Evolutionary conservation across 305 asterid genomes (phyloP), one percentile per base, ranked within the genome.

Genomic region (Galium porrigens): DNA sequence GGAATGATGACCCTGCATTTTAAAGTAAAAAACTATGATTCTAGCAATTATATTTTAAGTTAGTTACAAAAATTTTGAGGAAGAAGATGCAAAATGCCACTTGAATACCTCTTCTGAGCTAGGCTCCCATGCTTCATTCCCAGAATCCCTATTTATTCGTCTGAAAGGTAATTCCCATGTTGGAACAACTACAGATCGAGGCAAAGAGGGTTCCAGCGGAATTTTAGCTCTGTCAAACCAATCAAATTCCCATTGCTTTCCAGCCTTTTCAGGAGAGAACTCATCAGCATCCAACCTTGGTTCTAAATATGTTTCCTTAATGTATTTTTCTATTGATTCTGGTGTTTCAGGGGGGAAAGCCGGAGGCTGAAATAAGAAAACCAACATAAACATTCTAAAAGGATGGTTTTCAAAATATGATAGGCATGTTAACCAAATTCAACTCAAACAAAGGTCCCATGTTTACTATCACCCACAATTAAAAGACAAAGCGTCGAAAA

Each of bases 221-320:
- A 83, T 70, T 72, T 78, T 77, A 54, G 96, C 95, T 79, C 83
- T 82, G 78, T 85, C 95, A 72, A 91, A 91, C 98, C 98, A 91
- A 76, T 91, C 95, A 64, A 89, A 91, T 11, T 88, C 98, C 98
- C 98, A 91, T 67, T 91, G 98, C 72, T 81, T 87, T 62, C 98
- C 98, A 58, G 83, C 83, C 71, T 79, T 86, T 74, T 89, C 86
- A 0, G 95, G 88, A 51, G 87, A 77, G 75, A 91, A 86, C 64
- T 82, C 80, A 68, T 88, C 84, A 68, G 86, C 78, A 54, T 91
- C 98, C 85, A 91, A 75, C 75, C 89, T 81, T 53, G 96, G 98
- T 14, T 70, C 56, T 56, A 91, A 80, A 72, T 86, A 82, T 67
- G 79, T 89, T 61, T 85, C 89, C 76, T 85, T 74, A 30, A 91